Conservation (phyloP, 192 early-diverging fungal species). For the Phlyctochytrium bullatum region DNA sequence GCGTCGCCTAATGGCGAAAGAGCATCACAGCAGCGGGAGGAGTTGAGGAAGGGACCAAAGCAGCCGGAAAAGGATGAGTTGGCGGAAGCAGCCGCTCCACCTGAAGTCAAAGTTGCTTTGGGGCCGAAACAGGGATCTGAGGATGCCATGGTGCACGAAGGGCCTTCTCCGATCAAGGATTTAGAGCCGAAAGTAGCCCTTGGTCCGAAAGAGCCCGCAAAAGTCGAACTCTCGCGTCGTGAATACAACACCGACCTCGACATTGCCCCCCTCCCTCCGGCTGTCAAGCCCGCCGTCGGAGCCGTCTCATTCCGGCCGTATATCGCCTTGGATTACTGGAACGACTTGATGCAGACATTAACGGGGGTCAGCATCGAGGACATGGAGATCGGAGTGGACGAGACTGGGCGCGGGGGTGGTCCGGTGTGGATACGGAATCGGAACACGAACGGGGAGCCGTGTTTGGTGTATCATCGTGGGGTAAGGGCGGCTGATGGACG, state of each 20-base stretch:
- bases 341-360: neutral
- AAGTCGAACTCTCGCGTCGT: neutral
- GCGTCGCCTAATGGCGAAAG: too few species aligned
- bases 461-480: neutral
- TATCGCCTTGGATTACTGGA: neutral
- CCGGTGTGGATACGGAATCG: neutral
- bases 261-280: neutral
- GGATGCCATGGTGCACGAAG: neutral
- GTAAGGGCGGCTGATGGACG: too few species aligned
- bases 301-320: neutral
- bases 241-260: neutral
- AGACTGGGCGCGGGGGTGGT: too few species aligned
- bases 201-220: neutral
- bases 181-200: neutral
- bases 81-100: neutral
- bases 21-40: neutral
- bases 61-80: neutral
- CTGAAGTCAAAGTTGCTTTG: neutral
- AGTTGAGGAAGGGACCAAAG: neutral
- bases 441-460: neutral
- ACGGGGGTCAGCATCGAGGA: neutral
- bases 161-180: too few species aligned
- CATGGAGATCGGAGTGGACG: neutral
- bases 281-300: neutral
- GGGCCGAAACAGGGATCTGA: neutral